These are phyloP conservation scores for Mycothermus thermophilus DNA, from an alignment of 495 filamentous ascomycete genomes.

Conservation along the genomic window DNA sequence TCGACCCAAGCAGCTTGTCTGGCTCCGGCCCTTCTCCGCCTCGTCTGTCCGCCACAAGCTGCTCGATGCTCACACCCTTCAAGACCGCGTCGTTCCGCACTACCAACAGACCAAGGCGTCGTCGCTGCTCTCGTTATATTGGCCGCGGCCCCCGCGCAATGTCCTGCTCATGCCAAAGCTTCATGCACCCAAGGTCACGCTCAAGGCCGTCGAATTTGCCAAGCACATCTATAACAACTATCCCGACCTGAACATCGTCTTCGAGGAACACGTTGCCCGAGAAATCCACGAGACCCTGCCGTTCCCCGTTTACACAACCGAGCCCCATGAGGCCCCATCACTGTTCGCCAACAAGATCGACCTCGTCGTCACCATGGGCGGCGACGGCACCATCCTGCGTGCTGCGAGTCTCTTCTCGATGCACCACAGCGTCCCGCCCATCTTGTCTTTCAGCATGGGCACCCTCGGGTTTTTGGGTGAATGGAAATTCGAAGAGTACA, in stretches of 20 bases:
- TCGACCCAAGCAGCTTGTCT: too few species aligned
- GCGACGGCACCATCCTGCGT: slow-evolving; percentile 89
- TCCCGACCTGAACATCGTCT: slow-evolving; percentile 64
- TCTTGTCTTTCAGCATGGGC: slow-evolving; percentile 95
- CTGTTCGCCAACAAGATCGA: slow-evolving; percentile 57
- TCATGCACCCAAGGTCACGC: slow-evolving; percentile 52
- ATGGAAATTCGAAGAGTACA: slow-evolving; percentile 88
- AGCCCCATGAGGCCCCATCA: slow-evolving; percentile 16
- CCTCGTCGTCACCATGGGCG: slow-evolving; percentile 75
- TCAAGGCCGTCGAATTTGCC: slow-evolving; percentile 63
- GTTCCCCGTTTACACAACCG: slow-evolving; percentile 62
- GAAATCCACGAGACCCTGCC: slow-evolving; percentile 58
- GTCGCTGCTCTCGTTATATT: slow-evolving; percentile 66
- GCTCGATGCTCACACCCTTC: slow-evolving; percentile 36
- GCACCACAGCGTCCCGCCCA: slow-evolving; percentile 68
- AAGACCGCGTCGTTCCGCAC: slow-evolving; percentile 37
- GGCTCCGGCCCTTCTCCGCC: slow-evolving; percentile 32
- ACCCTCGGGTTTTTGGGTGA: slow-evolving; percentile 90
- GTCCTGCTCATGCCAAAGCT: slow-evolving; percentile 83
- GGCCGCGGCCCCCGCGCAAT: slow-evolving; percentile 79
- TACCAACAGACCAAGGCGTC: slow-evolving; percentile 34
- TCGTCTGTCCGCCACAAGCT: slow-evolving; percentile 30
- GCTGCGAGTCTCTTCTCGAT: slow-evolving; percentile 83
- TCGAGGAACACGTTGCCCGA: slow-evolving; percentile 62
- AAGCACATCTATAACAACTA: slow-evolving; percentile 71